Base-by-base conservation (phyloP, 2,329 filamentous ascomycete genomes). In the Coleophoma crateriformis region DNA sequence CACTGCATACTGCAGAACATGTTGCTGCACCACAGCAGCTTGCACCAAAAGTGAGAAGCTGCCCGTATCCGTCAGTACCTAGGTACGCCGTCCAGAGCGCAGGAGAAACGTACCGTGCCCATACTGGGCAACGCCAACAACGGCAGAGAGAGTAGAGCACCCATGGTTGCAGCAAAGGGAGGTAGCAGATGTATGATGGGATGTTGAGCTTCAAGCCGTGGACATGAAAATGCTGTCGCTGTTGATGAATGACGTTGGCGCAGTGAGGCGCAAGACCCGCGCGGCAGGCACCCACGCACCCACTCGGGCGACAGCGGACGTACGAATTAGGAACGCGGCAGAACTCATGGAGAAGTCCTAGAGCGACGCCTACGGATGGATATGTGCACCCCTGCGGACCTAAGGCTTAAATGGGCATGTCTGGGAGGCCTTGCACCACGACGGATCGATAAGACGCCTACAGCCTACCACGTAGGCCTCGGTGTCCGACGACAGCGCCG, bases 21-120 rank as follows among this genome's bases (percentile, higher is more conserved):
- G 94, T 96, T 42, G 94, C 91, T 27, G 94, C 94, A 65, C 94
- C 94, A 68, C 94, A 99, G 73, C 94, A 99, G 63, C 90, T 96
- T 55, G 87, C 90, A 54, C 76, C 87, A 60, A 90, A 84, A 40
- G 87, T 90, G 58, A 89, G 67, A 55, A 95, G 62, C 88, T 91
- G 59, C 43, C 58, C 52, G 45, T 50, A 49, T 44, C 34, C 54
- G 58, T 58, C 49, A 59, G 52, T 45, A 46, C 43, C 42, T 47
- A 13, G 48, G 42, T 44, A 41, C 17, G 8, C 19, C 35, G 44
- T 35, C 35, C 33, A n/a, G 15, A 37, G 4, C 39, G 32, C 20
- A 35, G 37, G 34, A 22, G 48, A 42, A 48, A 78, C 87, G 55
- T 84, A 97, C 90, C 48, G 90, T 90, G 68, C 88, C 82, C 59